phyloP scores from a whole-genome alignment of 2,329 filamentous ascomycete species.

The Paracoccidioides brasiliensis region DNA sequence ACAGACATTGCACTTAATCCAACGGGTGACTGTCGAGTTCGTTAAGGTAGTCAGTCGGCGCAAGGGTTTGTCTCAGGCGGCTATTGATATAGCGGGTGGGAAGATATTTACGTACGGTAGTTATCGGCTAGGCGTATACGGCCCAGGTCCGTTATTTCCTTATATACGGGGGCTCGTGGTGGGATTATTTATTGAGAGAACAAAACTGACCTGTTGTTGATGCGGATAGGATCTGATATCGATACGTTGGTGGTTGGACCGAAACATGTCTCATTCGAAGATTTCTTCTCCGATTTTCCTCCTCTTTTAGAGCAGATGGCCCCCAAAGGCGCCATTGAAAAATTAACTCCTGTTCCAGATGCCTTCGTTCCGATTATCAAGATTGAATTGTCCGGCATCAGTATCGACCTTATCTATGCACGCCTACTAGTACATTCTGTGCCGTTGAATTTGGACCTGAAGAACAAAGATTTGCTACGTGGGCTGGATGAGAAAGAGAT shows the following conservation, averaged over 20 bases:
- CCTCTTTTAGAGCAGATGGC: constrained; percentile 63
- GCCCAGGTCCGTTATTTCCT: constrained; percentile 44
- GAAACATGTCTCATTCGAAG: constrained; percentile 72
- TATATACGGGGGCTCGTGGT: too few species aligned
- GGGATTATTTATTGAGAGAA: not conserved
- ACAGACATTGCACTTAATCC: constrained; percentile 61
- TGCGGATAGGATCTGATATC: constrained; percentile 70
- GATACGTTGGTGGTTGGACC: constrained; percentile 89
- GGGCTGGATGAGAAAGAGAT: constrained; percentile 79
- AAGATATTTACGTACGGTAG: constrained; percentile 95
- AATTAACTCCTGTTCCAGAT: constrained; percentile 73
- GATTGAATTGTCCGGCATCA: constrained; percentile 79
- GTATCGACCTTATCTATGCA: constrained; percentile 87
- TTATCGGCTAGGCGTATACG: constrained; percentile 85
- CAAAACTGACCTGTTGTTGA: not conserved
- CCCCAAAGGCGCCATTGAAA: constrained; percentile 64
- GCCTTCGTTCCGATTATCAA: constrained; percentile 97
- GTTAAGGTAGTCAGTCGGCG: constrained; percentile 65
- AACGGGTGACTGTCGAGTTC: constrained; percentile 72
- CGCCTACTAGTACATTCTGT: constrained; percentile 60
- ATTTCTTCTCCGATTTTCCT: constrained; percentile 90
- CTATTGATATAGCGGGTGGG: constrained; percentile 73
- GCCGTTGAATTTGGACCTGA: constrained; percentile 58
- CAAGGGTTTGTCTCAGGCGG: constrained; percentile 59
- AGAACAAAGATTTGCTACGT: constrained; percentile 70